Base-by-base conservation (phyloP, 257 asterid species). In the Schizonepeta tenuifolia region DNA sequence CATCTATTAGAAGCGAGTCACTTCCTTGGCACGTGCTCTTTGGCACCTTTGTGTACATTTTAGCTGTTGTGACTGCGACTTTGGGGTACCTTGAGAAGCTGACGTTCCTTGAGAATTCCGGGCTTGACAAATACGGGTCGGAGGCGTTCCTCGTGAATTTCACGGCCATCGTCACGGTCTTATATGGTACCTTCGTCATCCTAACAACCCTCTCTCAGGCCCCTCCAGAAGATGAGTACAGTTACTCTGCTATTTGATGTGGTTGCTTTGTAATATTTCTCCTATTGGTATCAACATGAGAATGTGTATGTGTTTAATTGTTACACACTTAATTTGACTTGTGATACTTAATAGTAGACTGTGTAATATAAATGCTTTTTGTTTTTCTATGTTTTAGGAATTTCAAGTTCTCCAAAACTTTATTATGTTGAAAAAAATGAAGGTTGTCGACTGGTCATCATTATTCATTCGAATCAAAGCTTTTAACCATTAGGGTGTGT, bases 21-120 rank as follows among this genome's bases (percentile, higher is more conserved):
- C 96, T 95, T 40, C 99, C 99, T 46, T 95, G 97, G 97, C 99
- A 95, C 12, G 99, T 82, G 18, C 84, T 92, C 18, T 80, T 89
- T 4, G 99, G 99, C 26, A 47, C 77, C 18, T 85, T 87, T 28
- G 78, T 95, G 31, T 95, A 87, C 60, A 55, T 81, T 55, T 75
- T 88, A 70, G 99, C 96, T 2, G 55, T 95, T 64, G 89, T 77
- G 20, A 92, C 88, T 22, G 96, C 98, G 0, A 7, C 87, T 3
- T 49, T 90, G 22, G 99, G 99, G 12, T 86, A 74, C 81, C 98
- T 95, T 11, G 99, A 95, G 79, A 95, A 95, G 80, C 91, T 95
- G 55, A 95, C 99, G 2, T 95, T 95, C 84, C 92, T 95, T 4
- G 80, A 95, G 83, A 86, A 50, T 70, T 54, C 78, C 3, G 99